Conservation (phyloP, 2,329 filamentous ascomycete genomes). For the Trichoderma atrobrunneum region DNA sequence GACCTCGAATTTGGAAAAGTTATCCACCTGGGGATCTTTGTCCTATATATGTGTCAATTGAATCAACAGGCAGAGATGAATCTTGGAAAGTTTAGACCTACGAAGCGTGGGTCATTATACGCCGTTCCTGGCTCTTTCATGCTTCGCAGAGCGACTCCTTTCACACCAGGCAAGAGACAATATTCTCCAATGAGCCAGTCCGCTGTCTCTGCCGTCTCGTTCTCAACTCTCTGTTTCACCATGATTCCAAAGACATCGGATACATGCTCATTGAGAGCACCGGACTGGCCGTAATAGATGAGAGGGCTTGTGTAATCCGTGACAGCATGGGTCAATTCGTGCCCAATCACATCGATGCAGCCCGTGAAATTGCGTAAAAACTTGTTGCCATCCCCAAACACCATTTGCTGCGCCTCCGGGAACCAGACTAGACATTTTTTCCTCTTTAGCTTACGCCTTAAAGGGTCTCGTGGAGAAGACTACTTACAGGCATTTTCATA, state of each 20-base stretch:
- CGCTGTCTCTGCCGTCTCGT: conserved; percentile 44
- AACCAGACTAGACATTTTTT: conserved; percentile 44
- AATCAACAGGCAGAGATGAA: too few species aligned
- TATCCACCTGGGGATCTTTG: conserved; percentile 51
- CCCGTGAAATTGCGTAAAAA: conserved; percentile 52
- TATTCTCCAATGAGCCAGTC: conserved; percentile 57
- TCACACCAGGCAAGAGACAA: conserved; percentile 49
- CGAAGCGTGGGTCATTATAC: conserved; percentile 50
- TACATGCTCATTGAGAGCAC: conserved; percentile 57
- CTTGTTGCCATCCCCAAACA: conserved; percentile 54
- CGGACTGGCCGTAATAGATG: conserved; percentile 48
- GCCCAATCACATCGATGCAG: conserved; percentile 55
- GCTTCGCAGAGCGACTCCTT: conserved; percentile 50
- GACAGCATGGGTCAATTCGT: conserved; percentile 56
- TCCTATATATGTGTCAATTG: conserved; percentile 32
- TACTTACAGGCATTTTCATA: conserved; percentile 52
- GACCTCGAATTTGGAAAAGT: conserved; percentile 43
- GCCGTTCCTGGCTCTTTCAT: conserved; percentile 55
- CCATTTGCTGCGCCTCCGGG: conserved; percentile 47
- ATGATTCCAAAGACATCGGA: conserved; percentile 58
- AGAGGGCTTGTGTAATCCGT: conserved; percentile 50
- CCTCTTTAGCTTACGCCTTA: too few species aligned
- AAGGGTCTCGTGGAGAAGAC: too few species aligned
- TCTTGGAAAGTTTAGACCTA: conserved; percentile 22
- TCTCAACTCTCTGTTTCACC: conserved; percentile 51